These are phyloP conservation scores for Metschnikowia gelsemii DNA, from an alignment of 805 yeast species.

Conservation along the genomic window DNA sequence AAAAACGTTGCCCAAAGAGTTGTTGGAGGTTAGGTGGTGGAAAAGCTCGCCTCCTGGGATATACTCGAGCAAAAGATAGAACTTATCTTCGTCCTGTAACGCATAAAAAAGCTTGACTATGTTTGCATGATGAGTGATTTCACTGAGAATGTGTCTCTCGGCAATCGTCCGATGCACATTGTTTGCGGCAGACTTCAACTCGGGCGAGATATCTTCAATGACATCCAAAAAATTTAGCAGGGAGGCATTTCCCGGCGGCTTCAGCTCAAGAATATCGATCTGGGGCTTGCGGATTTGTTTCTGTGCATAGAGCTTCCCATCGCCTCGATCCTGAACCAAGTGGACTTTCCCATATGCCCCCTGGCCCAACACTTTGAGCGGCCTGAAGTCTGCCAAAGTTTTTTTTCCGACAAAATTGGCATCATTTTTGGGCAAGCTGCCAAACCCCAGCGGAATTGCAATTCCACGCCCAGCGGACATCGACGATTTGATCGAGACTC, in stretches of 20 bases:
- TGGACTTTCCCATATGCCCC: conserved; percentile 47
- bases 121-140: conserved; percentile 44
- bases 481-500: conserved; percentile 21
- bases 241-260: conserved; percentile 17
- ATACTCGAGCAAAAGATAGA: conserved; percentile 44
- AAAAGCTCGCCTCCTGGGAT: conserved; percentile 47
- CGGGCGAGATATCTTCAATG: conserved; percentile 4
- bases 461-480: conserved; percentile 14
- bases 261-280: conserved; percentile 25
- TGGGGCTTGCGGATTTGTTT: conserved; percentile 40
- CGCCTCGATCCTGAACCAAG: conserved; percentile 37
- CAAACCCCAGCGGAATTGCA: conserved; percentile 19
- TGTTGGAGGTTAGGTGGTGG: conserved; percentile 36
- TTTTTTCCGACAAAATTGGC: conserved; percentile 20
- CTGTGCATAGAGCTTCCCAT: conserved; percentile 43
- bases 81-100: conserved; percentile 44
- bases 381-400: conserved; percentile 39
- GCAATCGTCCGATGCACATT: conserved; percentile 22
- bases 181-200: conserved; percentile 12
- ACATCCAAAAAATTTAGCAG: conserved; percentile 25
- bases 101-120: conserved; percentile 46
- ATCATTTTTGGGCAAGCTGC: conserved; percentile 10
- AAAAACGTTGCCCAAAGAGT: conserved; percentile 42
- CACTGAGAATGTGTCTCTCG: conserved; percentile 20
- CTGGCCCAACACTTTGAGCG: conserved; percentile 43